These are phyloP conservation scores for Myriosclerotinia scirpicola DNA, from an alignment of 2,329 filamentous ascomycete species.

Conservation along the genomic window DNA sequence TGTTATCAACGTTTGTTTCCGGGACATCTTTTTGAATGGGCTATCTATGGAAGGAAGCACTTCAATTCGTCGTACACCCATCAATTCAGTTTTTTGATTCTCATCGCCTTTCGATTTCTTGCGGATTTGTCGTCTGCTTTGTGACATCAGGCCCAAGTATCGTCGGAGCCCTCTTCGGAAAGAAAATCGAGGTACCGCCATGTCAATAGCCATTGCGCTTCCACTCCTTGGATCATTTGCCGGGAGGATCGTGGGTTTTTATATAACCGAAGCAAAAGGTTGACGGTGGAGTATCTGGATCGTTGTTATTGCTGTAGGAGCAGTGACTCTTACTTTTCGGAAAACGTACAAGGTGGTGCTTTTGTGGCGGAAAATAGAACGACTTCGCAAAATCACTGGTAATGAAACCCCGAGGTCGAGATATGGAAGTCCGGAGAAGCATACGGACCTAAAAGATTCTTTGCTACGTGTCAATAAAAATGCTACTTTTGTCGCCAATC, in stretches of 20 bases:
- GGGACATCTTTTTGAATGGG: not conserved
- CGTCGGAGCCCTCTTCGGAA: conserved; percentile 13
- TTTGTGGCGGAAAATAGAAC: conserved; percentile 5
- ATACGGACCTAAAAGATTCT: not conserved
- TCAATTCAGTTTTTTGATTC: not conserved
- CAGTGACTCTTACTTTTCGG: conserved; percentile 7
- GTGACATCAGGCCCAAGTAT: conserved; percentile 14
- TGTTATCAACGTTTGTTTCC: not conserved
- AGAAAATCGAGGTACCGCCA: conserved; percentile 18
- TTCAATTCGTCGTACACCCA: not conserved
- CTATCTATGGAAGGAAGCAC: conserved; percentile 16
- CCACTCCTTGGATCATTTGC: conserved; percentile 39
- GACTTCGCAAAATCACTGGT: conserved; percentile 6
- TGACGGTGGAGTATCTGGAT: conserved; percentile 44
- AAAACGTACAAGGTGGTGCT: conserved; percentile 16
- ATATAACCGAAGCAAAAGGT: conserved; percentile 38
- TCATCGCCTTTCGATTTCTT: conserved; percentile 14
- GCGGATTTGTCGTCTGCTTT: not conserved
- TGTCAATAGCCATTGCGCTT: conserved; percentile 15
- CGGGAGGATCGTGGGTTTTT: conserved; percentile 40
- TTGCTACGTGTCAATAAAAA: conserved; percentile 39
- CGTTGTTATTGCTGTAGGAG: conserved; percentile 33
- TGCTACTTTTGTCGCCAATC: conserved; percentile 41
- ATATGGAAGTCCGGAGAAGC: not conserved
- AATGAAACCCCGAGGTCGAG: conserved; percentile 13